Percentiles rank a stretch among this genome's conserved stretches.
phyloP scores from a whole-genome alignment of 805 yeast species.

The Ascoidea tarda region DNA sequence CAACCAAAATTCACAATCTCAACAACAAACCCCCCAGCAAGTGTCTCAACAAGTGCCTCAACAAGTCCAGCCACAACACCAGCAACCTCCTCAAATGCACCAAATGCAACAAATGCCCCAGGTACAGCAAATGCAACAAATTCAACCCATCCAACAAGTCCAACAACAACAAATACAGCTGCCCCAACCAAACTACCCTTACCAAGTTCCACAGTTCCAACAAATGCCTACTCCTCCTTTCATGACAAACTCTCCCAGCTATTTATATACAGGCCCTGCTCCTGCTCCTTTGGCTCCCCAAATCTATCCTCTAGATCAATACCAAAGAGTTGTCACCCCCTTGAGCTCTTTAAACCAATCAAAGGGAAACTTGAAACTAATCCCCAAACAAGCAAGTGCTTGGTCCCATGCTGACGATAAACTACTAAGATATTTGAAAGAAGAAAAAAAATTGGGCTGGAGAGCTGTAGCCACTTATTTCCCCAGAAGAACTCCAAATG shows the following conservation, averaged over 20 bases:
- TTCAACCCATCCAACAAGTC: neutral
- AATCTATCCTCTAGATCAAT: neutral
- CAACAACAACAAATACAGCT: neutral
- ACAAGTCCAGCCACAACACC: neutral
- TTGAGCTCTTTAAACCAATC: constrained; percentile 10
- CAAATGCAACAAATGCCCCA: neutral
- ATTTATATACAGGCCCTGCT: neutral
- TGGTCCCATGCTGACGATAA: constrained; percentile 34
- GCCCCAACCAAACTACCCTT: neutral
- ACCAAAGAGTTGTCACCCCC: neutral
- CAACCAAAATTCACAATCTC: neutral
- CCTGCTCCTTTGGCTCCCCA: neutral
- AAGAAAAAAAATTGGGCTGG: constrained; percentile 40
- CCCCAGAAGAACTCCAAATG: constrained; percentile 38
- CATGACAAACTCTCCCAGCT: neutral
- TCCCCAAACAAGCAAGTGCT: constrained; percentile 17
- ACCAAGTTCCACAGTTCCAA: neutral
- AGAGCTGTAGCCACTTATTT: constrained; percentile 36
- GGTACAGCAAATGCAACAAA: neutral
- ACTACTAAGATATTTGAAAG: constrained; percentile 30
- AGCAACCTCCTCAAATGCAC: neutral
- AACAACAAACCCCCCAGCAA: neutral
- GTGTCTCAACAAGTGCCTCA: neutral
- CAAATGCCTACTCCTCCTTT: neutral
- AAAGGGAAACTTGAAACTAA: constrained; percentile 20